Base-by-base conservation (phyloP, 352 stramenopile genomes). In the Sclerospora graminicola region DNA sequence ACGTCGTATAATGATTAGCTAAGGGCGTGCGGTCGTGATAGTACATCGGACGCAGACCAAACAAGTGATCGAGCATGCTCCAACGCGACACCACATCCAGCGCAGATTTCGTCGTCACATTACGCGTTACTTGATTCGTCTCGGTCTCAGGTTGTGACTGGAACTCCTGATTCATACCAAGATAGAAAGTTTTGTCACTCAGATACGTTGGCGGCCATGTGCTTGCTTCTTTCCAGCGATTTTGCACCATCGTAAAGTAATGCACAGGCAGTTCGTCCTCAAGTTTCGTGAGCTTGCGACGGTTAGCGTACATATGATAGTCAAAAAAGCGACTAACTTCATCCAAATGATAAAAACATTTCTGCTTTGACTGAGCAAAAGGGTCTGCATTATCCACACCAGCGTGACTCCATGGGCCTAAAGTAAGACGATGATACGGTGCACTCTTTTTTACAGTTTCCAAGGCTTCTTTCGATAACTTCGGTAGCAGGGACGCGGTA, bases 301-400 rank as follows among this genome's bases (percentile, higher is more conserved):
- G 75, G 35, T 85, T 78, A 14, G 45, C 34, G 58, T 82, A 90
- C 52, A 84, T 56, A 56, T 88, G 79, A 63, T 83, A 65, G 44
- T 90, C 79, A 38, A 90, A 81, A 69, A 87, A 90, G 34, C 79
- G 75, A 35, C 69, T 85, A 53, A 90, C 81, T 55, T 90, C 75
- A 37, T 87, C 73, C 36, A 90, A 44, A 51, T 87, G 75, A 44
- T 78, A 86, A 46, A 88, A 90, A 50, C 79, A 90, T 45, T 87
- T 87, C 19, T 87, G 75, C 63, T 90, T 90, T 14, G 73, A 83
- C 48, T 60, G 48, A 8, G 75, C 79, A 44, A 87, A 90, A 31
- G 79, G 79, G 29, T 90, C 79, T 4, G 61, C 54, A 48, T 88
- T 90, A 55, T 90, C 79, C 10, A 88, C 76, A 48, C 77, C 77